A percentile compares a stretch with the other conserved stretches of the same genome.
These are phyloP conservation scores for Hsuehochloa calcarea DNA, from an alignment of 176 grass and related monocot genomes.

Conservation along the genomic window DNA sequence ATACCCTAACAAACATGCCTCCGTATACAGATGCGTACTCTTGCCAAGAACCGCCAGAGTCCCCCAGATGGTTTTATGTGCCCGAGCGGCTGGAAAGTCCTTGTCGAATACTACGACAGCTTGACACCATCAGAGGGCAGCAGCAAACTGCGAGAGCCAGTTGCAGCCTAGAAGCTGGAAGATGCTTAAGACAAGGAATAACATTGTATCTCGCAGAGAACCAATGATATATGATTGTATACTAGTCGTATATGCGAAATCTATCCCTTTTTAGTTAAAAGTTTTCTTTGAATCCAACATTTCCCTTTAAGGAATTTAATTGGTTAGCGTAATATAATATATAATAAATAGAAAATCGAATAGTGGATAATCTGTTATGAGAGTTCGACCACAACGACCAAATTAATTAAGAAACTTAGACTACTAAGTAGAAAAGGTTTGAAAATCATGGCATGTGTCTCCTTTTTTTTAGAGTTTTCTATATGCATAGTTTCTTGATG, in stretches of 20 bases:
- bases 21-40: slow-evolving; percentile 67
- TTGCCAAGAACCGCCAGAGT: slow-evolving; percentile 73
- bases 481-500: no score
- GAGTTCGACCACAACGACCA: no score
- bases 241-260: background rate
- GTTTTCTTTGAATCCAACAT: background rate
- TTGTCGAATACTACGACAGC: slow-evolving; percentile 88
- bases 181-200: slow-evolving; percentile 18
- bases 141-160: slow-evolving; percentile 59
- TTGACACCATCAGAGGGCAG: slow-evolving; percentile 37
- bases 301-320: background rate
- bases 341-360: no score
- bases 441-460: background rate
- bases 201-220: slow-evolving; percentile 26
- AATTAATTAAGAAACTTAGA: no score
- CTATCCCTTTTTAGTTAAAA: no score
- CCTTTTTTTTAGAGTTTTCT: no score
- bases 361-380: background rate
- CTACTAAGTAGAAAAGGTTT: background rate
- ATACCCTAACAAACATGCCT: slow-evolving; percentile 18
- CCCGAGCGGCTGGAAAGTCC: slow-evolving; percentile 89
- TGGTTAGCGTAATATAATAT: background rate
- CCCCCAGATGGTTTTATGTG: slow-evolving; percentile 98
- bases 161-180: slow-evolving; percentile 55
- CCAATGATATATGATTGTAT: slow-evolving; percentile 41